Evolutionary conservation across 495 filamentous ascomycete species (phyloP).

Genomic region (Aspergillus mulundensis): DNA sequence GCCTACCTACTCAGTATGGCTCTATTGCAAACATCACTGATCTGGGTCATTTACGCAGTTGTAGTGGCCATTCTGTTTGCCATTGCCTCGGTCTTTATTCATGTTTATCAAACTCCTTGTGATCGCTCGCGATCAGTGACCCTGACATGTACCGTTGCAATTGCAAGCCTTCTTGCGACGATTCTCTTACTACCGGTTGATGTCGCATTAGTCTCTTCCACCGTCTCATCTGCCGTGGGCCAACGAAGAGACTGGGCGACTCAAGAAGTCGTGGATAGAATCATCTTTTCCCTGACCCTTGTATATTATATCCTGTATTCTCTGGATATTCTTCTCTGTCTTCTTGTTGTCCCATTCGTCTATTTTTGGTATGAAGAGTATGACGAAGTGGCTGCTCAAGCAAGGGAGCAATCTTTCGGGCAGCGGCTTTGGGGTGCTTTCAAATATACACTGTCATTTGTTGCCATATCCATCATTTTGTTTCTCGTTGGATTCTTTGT

Average conservation of each 20-base stretch:
- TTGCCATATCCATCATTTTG: constrained; percentile 72
- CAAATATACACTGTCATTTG: constrained; percentile 87
- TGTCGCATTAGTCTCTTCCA: constrained; percentile 89
- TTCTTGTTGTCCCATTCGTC: constrained; percentile 87
- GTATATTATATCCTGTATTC: constrained; percentile 93
- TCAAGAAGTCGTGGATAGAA: constrained; percentile 67
- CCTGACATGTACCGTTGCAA: constrained; percentile 76
- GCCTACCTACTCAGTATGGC: constrained; percentile 46
- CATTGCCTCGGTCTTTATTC: constrained; percentile 76
- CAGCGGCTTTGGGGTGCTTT: constrained; percentile 72
- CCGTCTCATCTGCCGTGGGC: constrained; percentile 68
- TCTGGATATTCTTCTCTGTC: constrained; percentile 84
- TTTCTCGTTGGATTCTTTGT: constrained; percentile 94
- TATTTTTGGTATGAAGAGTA: constrained; percentile 99
- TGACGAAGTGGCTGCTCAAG: constrained; percentile 75
- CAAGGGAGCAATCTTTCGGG: constrained; percentile 65
- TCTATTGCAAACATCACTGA: constrained; percentile 76
- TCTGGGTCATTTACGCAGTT: constrained; percentile 88
- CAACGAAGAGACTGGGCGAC: constrained; percentile 94
- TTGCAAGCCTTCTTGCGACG: constrained; percentile 84
- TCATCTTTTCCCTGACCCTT: constrained; percentile 73
- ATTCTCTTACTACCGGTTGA: constrained; percentile 91
- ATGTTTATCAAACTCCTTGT: constrained; percentile 78
- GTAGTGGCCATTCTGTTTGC: constrained; percentile 66
- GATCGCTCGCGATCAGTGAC: constrained; percentile 80